These are phyloP conservation scores for Hypocreales sp. DNA, from an alignment of 2,329 filamentous ascomycete species.

Conservation along the genomic window DNA sequence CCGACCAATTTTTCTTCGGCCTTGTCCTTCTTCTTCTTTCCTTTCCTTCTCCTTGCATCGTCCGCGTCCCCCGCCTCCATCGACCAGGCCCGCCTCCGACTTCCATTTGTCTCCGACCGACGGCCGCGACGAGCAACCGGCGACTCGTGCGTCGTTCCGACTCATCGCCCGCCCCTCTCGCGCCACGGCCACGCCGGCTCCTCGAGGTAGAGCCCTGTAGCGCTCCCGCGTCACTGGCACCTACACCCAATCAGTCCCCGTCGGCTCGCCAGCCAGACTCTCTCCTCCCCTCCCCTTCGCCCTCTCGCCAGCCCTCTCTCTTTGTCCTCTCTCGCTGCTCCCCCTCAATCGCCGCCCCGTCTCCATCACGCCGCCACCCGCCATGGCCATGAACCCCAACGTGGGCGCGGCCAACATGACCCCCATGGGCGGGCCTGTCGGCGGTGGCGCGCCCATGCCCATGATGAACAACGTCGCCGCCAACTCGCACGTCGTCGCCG, in stretches of 20 bases:
- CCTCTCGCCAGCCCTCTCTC: not conserved
- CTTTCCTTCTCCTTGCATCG: not conserved
- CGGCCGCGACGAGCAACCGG: conserved; percentile 4
- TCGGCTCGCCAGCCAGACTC: not conserved
- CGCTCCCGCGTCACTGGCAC: conserved; percentile 13
- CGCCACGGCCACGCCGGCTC: conserved; percentile 17
- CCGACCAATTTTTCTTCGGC: conserved; percentile 1
- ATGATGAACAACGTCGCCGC: conserved; percentile 49
- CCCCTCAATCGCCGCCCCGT: conserved; percentile 6
- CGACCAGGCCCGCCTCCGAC: conserved; percentile 1
- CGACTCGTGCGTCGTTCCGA: conserved; percentile 4
- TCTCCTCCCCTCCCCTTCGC: not conserved
- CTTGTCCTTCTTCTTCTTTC: not conserved
- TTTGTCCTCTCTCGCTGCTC: not conserved
- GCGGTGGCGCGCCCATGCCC: conserved; percentile 39
- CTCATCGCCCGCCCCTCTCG: conserved; percentile 7
- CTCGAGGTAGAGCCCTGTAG: conserved; percentile 9
- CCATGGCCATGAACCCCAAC: conserved; percentile 41
- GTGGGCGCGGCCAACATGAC: conserved; percentile 53
- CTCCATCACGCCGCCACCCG: conserved; percentile 6
- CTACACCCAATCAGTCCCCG: no score
- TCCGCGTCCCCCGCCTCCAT: not conserved
- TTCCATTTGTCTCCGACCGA: conserved; percentile 3
- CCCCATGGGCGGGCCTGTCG: conserved; percentile 52
- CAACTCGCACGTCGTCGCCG: conserved; percentile 18